Evolutionary conservation across 441 rosid genomes (phyloP).

Genomic region (Mallotus repandus): DNA sequence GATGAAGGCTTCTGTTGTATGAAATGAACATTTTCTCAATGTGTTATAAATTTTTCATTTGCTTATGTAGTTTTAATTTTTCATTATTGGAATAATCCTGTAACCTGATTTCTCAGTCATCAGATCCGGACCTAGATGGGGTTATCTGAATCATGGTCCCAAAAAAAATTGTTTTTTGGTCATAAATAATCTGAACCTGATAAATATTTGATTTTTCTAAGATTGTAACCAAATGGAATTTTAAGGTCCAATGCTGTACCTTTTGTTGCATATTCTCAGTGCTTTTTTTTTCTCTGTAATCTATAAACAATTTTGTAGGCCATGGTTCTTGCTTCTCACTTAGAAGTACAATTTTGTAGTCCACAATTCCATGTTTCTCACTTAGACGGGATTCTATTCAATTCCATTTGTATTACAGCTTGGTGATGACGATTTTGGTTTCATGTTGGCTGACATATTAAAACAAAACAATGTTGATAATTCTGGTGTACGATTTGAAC

Average conservation of each 20-base stretch:
- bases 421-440: constrained; percentile 95
- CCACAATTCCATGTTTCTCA: constrained; percentile 10
- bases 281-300: neutral
- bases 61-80: neutral
- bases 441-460: constrained; percentile 79
- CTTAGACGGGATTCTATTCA: neutral
- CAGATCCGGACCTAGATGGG: constrained; percentile 4
- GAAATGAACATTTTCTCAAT: neutral
- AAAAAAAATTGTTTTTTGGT: constrained; percentile 4
- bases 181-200: too few relatives aligned
- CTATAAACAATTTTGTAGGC: neutral
- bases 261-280: constrained; percentile 14
- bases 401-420: constrained; percentile 42
- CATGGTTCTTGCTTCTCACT: too few relatives aligned
- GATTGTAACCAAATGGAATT: neutral
- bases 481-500: constrained; percentile 82
- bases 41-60: neutral
- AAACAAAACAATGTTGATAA: constrained; percentile 74
- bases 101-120: neutral
- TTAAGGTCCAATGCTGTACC: neutral
- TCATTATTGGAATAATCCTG: neutral
- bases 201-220: neutral
- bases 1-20: neutral
- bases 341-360: constrained; percentile 6
- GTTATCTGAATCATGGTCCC: constrained; percentile 1